Percentiles rank a stretch among this genome's conserved stretches.
These are phyloP conservation scores for Jacaranda mimosifolia DNA, from an alignment of 257 asterid species.

Conservation along the genomic window DNA sequence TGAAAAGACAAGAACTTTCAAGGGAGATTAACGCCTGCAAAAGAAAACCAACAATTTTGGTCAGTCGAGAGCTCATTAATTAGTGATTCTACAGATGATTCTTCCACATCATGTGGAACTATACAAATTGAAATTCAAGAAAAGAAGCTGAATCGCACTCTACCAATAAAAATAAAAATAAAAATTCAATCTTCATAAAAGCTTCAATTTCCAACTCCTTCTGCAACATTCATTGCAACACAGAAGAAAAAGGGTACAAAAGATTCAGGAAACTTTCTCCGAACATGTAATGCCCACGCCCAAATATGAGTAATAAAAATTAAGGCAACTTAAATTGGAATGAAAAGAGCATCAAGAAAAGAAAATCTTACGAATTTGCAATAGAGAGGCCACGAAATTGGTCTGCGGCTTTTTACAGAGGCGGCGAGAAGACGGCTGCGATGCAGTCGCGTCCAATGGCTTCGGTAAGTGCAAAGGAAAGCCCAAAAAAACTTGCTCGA, in stretches of 20 bases:
- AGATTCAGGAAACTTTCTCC: background rate
- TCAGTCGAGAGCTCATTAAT: background rate
- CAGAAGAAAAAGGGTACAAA: background rate
- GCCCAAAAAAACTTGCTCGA: background rate
- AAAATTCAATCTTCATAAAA: background rate
- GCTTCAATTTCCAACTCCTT: background rate
- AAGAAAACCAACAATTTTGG: background rate
- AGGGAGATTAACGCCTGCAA: slow-evolving; percentile 34
- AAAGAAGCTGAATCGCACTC: background rate
- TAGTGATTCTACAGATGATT: background rate
- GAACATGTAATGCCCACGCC: background rate
- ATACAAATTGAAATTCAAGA: background rate
- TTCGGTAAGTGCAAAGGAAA: slow-evolving; percentile 6
- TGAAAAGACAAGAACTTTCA: background rate
- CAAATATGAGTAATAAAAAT: background rate
- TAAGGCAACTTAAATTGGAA: slow-evolving; percentile 25
- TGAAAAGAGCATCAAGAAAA: background rate
- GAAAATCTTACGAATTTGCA: background rate
- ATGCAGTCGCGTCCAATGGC: slow-evolving; percentile 7
- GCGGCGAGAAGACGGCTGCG: slow-evolving; percentile 16
- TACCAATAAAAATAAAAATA: background rate
- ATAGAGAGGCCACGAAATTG: background rate
- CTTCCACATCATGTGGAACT: background rate
- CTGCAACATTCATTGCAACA: background rate
- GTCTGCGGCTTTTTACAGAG: background rate